A percentile compares a stretch with the other conserved stretches of the same genome.
Conservation (phyloP, 805 yeast species). For the Candida silvatica region DNA sequence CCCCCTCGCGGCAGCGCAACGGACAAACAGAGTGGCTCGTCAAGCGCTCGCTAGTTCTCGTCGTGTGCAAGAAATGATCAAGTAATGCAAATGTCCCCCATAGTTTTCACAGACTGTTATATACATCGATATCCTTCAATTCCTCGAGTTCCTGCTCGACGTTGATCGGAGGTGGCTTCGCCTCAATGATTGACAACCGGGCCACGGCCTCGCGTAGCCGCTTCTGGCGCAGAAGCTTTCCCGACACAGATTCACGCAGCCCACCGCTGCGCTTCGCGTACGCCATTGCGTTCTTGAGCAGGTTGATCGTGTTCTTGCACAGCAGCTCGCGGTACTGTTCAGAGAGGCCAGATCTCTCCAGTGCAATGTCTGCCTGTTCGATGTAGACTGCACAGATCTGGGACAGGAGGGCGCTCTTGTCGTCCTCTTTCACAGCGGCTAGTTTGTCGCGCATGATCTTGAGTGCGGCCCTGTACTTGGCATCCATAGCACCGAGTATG, state of each 20-base stretch:
- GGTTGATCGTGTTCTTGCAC: conserved; percentile 30
- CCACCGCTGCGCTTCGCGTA: conserved; percentile 41
- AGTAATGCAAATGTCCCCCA: neutral
- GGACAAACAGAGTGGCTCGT: conserved; percentile 4
- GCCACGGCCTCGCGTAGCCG: conserved; percentile 35
- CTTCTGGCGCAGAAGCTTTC: conserved; percentile 33
- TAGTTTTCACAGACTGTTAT: conserved; percentile 6
- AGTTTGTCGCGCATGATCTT: conserved; percentile 21
- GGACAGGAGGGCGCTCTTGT: conserved; percentile 16
- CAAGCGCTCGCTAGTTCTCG: conserved; percentile 3
- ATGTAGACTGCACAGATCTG: conserved; percentile 34
- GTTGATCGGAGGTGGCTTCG: conserved; percentile 22
- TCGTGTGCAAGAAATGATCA: conserved; percentile 3
- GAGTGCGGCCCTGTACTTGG: conserved; percentile 30
- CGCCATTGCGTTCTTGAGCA: conserved; percentile 37
- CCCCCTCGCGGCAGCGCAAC: conserved; percentile 2
- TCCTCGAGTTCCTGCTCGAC: conserved; percentile 16
- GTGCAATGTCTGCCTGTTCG: conserved; percentile 45
- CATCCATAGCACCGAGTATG: conserved; percentile 29
- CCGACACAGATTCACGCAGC: conserved; percentile 36
- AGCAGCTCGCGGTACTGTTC: conserved; percentile 24
- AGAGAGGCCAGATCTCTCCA: conserved; percentile 37
- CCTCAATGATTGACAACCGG: conserved; percentile 37
- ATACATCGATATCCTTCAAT: conserved; percentile 16
- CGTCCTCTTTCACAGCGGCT: conserved; percentile 13